Base-by-base conservation (phyloP, 768 basidiomycete species). In the Mycena filopes region DNA sequence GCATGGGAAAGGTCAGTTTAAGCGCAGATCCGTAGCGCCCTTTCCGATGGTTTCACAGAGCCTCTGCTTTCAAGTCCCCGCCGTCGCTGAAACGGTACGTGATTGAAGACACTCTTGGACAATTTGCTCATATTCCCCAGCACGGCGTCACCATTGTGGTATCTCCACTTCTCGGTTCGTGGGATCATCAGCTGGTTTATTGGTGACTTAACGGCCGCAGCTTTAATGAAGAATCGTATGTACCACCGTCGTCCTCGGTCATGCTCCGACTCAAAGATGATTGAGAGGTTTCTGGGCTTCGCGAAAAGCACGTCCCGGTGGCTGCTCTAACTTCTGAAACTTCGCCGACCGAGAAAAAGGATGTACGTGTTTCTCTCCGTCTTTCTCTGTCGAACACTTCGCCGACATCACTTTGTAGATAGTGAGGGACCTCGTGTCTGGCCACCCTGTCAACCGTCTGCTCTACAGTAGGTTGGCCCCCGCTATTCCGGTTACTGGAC, bases 1-100 rank as follows among this genome's bases (percentile, higher is more conserved):
- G 94, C 5, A 93, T 95, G 91, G 94, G 94, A 36, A 95, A 95
- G 84, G 93, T 90, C 31, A 41, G 71, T 18, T 55, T 2, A 40
- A n/a, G 10, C 73, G 51, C 1, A 16, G 11, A 36, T 36, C 5
- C 36, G 9, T 15, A 36, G 10, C n/a, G n/a, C 15, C 36, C 7
- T 47, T 7, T 7, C 26, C 40, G 2, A 23, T 38, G 23, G 5
- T 54, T 25, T 23, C 2, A 9, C 31, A 94, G 92, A 94, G 92
- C 70, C 71, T 95, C 4, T 95, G 94, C 76, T 95, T 95, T 72
- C 94, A 95, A 78, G 79, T 94, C 29, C 94, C 94, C 46, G 93
- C 94, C 0, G 77, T 90, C 36, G 87, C 88, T 11, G 86, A 83
- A 42, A 80, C 85, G 61, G 91, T 90, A 63, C 55, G 68, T 71